Conservation (phyloP, 1,284 basidiomycete genomes). For the Thecaphora thlaspeos region DNA sequence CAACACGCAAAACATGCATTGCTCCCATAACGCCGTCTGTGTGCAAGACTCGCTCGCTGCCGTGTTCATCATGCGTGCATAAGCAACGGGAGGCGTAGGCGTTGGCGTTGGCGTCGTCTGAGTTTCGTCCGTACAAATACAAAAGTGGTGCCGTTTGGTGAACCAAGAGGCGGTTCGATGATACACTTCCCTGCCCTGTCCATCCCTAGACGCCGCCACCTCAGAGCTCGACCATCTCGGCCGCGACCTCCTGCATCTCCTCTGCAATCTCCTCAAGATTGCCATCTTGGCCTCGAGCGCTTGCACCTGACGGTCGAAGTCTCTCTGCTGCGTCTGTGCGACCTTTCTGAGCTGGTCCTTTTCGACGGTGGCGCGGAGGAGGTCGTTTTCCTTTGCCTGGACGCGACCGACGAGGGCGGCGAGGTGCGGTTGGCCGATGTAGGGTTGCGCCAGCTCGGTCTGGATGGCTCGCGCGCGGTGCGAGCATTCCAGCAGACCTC, state of each 20-base stretch:
- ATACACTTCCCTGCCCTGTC: no score
- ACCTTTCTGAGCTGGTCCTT: conserved; percentile 29
- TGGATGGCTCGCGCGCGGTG: conserved; percentile 29
- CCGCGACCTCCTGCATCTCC: conserved; percentile 34
- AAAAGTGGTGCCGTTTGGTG: no score
- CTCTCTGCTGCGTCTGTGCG: conserved; percentile 1
- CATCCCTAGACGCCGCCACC: not conserved
- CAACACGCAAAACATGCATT: conserved; percentile 2
- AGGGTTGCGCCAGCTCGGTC: conserved; percentile 15
- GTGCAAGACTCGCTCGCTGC: no score
- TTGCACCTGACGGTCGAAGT: conserved; percentile 1
- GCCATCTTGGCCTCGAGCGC: conserved; percentile 11
- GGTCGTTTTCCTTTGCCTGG: conserved; percentile 25
- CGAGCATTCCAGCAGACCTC: conserved; percentile 35
- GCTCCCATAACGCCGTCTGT: not conserved
- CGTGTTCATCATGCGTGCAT: no score
- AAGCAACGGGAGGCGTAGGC: no score
- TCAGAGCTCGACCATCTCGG: conserved; percentile 29
- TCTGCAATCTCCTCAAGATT: conserved; percentile 18
- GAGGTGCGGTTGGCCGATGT: conserved; percentile 10
- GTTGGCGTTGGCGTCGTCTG: no score
- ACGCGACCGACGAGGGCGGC: conserved; percentile 19
- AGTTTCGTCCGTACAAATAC: no score
- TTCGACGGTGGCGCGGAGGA: conserved; percentile 21
- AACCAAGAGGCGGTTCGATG: no score